Percentiles rank a stretch among this genome's conserved stretches.
phyloP scores from a whole-genome alignment of 331 rosid species.

The Spiraea crenata region DNA sequence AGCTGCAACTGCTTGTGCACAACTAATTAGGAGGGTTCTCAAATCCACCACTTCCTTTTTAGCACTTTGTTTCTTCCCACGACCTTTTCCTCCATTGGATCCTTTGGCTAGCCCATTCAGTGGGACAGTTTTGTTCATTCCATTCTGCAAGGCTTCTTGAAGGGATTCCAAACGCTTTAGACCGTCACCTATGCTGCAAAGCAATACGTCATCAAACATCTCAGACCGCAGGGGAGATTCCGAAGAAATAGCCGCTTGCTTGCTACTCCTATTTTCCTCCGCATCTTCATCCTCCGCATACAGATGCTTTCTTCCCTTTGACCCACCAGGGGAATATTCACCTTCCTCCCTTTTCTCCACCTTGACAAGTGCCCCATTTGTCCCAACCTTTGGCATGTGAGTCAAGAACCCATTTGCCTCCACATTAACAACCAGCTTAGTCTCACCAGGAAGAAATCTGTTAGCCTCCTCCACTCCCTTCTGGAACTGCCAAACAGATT shows the following conservation, averaged over 20 bases:
- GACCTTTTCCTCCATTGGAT: constrained; percentile 44
- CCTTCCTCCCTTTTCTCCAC: constrained; percentile 43
- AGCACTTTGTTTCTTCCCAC: constrained; percentile 52
- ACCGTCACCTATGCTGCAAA: constrained; percentile 56
- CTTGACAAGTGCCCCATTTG: constrained; percentile 34
- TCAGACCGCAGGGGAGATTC: constrained; percentile 65
- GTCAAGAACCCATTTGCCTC: constrained; percentile 28
- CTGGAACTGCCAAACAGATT: constrained; percentile 69
- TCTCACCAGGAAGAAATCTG: constrained; percentile 71
- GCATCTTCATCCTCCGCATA: constrained; percentile 43
- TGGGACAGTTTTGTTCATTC: constrained; percentile 23
- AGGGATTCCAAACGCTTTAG: constrained; percentile 40
- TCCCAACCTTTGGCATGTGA: constrained; percentile 26
- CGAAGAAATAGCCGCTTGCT: constrained; percentile 60
- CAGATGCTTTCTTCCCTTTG: constrained; percentile 62
- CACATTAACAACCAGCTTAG: constrained; percentile 45
- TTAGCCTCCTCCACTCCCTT: constrained; percentile 89
- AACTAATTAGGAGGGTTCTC: constrained; percentile 64
- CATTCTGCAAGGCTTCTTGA: constrained; percentile 57
- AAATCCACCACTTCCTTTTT: constrained; percentile 69
- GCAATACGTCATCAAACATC: constrained; percentile 65
- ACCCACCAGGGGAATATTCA: constrained; percentile 25
- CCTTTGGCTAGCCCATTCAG: constrained; percentile 46
- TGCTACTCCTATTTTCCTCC: constrained; percentile 70
- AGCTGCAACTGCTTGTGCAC: constrained; percentile 87